phyloP scores from a whole-genome alignment of 1,139 yeast genomes.

The Zygosaccharomyces sapae region DNA sequence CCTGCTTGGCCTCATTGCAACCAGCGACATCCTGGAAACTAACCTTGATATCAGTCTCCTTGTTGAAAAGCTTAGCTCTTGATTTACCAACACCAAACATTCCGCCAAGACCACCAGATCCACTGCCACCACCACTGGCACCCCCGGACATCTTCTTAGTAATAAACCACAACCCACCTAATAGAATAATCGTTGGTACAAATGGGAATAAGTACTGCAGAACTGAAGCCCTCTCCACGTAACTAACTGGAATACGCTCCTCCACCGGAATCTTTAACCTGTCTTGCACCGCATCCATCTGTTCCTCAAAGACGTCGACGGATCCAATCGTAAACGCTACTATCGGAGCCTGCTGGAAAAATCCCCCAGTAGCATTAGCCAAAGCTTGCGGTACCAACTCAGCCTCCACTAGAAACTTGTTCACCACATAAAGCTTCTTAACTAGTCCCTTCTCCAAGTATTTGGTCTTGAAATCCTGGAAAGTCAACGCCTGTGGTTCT shows the following conservation, averaged over 20 bases:
- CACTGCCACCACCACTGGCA: slow-evolving; percentile 51
- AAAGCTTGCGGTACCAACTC: slow-evolving; percentile 59
- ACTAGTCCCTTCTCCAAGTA: slow-evolving; percentile 84
- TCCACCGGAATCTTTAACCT: slow-evolving; percentile 57
- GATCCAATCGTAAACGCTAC: slow-evolving; percentile 82
- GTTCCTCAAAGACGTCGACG: slow-evolving; percentile 84
- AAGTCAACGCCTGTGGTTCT: slow-evolving; percentile 52
- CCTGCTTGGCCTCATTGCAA: slow-evolving; percentile 95
- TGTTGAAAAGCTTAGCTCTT: slow-evolving; percentile 86
- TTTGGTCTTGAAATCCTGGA: slow-evolving; percentile 84
- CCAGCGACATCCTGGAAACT: slow-evolving; percentile 95
- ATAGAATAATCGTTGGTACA: slow-evolving; percentile 74
- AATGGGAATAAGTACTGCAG: slow-evolving; percentile 65
- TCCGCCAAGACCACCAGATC: slow-evolving; percentile 47
- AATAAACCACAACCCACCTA: slow-evolving; percentile 82
- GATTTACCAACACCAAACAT: slow-evolving; percentile 77
- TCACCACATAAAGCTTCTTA: slow-evolving; percentile 67
- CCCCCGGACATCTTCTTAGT: slow-evolving; percentile 48
- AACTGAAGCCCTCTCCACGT: slow-evolving; percentile 62
- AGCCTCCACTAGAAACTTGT: slow-evolving; percentile 74
- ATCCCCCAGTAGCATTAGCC: slow-evolving; percentile 13
- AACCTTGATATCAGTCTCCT: slow-evolving; percentile 83
- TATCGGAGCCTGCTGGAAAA: slow-evolving; percentile 28
- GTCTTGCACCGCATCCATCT: slow-evolving; percentile 70
- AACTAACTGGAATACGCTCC: slow-evolving; percentile 77